Percentiles rank a stretch among this genome's conserved stretches.
Evolutionary conservation across 768 basidiomycete species (phyloP).

Genomic region (Boletus patriciae): DNA sequence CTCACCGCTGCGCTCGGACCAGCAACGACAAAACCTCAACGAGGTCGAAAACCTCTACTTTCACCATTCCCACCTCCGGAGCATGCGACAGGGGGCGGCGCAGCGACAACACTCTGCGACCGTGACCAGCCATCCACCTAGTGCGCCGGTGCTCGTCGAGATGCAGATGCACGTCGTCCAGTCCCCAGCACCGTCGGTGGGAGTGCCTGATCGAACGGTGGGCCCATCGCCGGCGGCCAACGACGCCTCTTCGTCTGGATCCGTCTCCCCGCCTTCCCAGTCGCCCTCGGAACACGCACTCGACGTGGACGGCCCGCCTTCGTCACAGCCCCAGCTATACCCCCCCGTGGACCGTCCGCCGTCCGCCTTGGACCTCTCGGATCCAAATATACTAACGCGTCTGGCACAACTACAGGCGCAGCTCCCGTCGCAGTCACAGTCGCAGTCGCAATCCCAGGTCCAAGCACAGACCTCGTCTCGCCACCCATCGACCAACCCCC

Average conservation of each 20-base stretch:
- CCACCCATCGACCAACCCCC: conserved; percentile 1
- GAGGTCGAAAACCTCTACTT: conserved; percentile 86
- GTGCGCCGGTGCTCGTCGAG: conserved; percentile 6
- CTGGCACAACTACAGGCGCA: conserved; percentile 28
- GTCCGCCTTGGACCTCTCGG: conserved; percentile 20
- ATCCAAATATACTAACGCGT: conserved; percentile 25
- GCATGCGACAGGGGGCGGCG: conserved; percentile 15
- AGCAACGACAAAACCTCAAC: conserved; percentile 78
- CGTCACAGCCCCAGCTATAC: conserved; percentile 1
- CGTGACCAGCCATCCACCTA: background rate
- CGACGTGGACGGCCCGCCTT: background rate
- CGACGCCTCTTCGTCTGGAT: background rate
- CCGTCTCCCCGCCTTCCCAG: conserved; percentile 5
- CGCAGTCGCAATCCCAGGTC: background rate
- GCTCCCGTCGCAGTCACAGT: conserved; percentile 3
- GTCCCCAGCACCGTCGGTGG: conserved; percentile 17
- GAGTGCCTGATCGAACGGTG: conserved; percentile 13
- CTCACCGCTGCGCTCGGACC: conserved; percentile 4
- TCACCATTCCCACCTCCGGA: conserved; percentile 60
- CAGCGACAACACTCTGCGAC: conserved; percentile 20
- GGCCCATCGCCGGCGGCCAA: conserved; percentile 8
- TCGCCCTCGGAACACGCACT: conserved; percentile 4
- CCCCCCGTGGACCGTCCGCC: background rate
- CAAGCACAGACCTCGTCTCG: background rate
- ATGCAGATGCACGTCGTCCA: conserved; percentile 4